Base-by-base conservation (phyloP, 192 early-diverging fungal genomes). In the Phlyctochytrium arcticum region DNA sequence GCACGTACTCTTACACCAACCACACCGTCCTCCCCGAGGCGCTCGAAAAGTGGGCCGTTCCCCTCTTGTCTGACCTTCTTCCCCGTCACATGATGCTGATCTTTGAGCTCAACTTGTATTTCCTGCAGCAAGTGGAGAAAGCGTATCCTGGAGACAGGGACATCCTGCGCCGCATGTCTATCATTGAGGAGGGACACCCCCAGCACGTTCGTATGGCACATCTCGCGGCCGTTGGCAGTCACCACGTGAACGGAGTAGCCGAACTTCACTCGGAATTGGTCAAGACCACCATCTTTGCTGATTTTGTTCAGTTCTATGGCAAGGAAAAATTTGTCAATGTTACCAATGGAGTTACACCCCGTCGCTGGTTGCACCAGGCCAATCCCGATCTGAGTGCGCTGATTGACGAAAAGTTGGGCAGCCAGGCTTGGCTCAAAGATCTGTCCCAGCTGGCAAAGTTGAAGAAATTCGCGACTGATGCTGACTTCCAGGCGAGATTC, bases 11-110 rank as follows among this genome's bases (percentile, higher is more conserved):
- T 19, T 97, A 95, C 74, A 98, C 96, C 73, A 98, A 98, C 80
- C 96, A 98, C 81, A 98, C 96, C 3, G 92, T 98, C 19, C 84
- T 98, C 56, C 96, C 96, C 51, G 96, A 98, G 78, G 96, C 96
- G 49, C 85, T 98, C 76, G 96, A 98, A 79, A 89, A 87, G 69
- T 98, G 96, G 96, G 85, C 94, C 2, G 95, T 98, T 42, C 93
- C 96, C 1, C 89, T 96, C 81, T 72, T 98, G 61, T 79, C 86
- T 69, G 88, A 96, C 68, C 82, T 98, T 19, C 80, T 98, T 58
- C 96, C 96, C 34, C 87, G 96, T 63, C 94, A 96, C 76, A 89
- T 98, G 92, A 91, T 92, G 74, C 94, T 98, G 74, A 98, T 98
- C 75, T 98, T 96, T 71, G 95, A 98, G 74, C 91, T 98, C 85